These are phyloP conservation scores for Atkinsonella hypoxylon DNA, from an alignment of 2,329 filamentous ascomycete genomes.

Conservation along the genomic window DNA sequence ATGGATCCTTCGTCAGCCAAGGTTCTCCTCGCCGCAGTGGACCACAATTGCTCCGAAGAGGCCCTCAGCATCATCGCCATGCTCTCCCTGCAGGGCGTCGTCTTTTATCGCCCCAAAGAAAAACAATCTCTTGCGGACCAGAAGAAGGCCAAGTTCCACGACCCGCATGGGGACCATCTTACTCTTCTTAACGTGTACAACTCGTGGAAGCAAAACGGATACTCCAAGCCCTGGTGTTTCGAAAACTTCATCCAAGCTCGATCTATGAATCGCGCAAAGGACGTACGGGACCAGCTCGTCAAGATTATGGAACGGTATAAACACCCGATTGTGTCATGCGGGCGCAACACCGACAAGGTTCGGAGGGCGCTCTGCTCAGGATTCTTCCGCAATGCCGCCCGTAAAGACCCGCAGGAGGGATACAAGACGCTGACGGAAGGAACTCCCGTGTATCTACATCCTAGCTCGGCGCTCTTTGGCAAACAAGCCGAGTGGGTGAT, in stretches of 20 bases:
- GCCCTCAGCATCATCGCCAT: constrained; percentile 90
- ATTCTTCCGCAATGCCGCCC: constrained; percentile 89
- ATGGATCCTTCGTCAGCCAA: constrained; percentile 94
- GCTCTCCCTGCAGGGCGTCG: constrained; percentile 72
- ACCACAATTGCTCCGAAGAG: constrained; percentile 84
- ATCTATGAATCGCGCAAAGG: constrained; percentile 77
- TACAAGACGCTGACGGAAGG: constrained; percentile 97
- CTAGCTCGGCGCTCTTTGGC: constrained; percentile 80
- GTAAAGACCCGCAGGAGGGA: constrained; percentile 91
- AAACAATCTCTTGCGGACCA: constrained; percentile 94
- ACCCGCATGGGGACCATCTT: constrained; percentile 85
- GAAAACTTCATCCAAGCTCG: constrained; percentile 96
- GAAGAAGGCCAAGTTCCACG: constrained; percentile 96
- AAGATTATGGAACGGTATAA: constrained; percentile 91
- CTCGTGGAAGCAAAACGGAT: constrained; percentile 80
- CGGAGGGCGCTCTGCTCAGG: constrained; percentile 82
- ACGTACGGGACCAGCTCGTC: constrained; percentile 83
- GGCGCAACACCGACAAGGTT: constrained; percentile 75
- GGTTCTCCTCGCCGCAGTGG: constrained; percentile 75
- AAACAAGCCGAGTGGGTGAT: constrained; percentile 96
- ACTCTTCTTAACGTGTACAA: constrained; percentile 96
- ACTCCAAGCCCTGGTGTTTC: constrained; percentile 82
- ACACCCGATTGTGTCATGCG: constrained; percentile 72
- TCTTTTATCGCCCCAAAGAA: constrained; percentile 95
- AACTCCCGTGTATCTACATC: constrained; percentile 90